phyloP scores from a whole-genome alignment of 495 filamentous ascomycete genomes.

The Annulohypoxylon maeteangense region DNA sequence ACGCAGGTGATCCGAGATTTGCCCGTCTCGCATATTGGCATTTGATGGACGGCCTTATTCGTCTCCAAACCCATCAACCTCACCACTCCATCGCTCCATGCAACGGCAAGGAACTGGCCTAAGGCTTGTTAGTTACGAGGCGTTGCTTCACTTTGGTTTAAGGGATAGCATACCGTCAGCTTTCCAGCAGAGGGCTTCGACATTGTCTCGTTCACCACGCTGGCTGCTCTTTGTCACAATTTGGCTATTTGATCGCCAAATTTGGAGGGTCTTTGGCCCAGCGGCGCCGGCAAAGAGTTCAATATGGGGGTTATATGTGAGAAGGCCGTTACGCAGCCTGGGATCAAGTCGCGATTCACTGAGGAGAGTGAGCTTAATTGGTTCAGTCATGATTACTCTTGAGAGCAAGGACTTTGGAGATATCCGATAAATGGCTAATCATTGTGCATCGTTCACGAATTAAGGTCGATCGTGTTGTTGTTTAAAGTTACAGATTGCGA shows the following conservation, averaged over 20 bases:
- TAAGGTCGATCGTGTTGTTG: neutral
- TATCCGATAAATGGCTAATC: slow-evolving; percentile 15
- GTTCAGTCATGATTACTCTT: slow-evolving; percentile 43
- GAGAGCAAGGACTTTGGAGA: slow-evolving; percentile 12
- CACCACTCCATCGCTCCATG: slow-evolving; percentile 76
- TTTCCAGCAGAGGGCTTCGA: slow-evolving; percentile 76
- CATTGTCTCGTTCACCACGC: slow-evolving; percentile 61
- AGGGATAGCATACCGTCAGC: slow-evolving; percentile 69
- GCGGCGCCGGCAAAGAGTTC: slow-evolving; percentile 80
- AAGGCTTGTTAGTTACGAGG: slow-evolving; percentile 28
- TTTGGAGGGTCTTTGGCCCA: slow-evolving; percentile 76
- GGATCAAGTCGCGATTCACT: slow-evolving; percentile 58
- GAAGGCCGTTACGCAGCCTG: slow-evolving; percentile 52
- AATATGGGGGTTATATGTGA: slow-evolving; percentile 84
- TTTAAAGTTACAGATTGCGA: neutral
- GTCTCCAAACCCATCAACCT: slow-evolving; percentile 79
- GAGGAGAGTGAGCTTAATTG: slow-evolving; percentile 51
- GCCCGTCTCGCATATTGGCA: slow-evolving; percentile 56
- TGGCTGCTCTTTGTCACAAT: slow-evolving; percentile 60
- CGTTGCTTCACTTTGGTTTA: neutral
- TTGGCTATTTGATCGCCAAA: slow-evolving; percentile 62
- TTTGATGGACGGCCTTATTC: slow-evolving; percentile 80
- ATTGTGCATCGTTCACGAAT: slow-evolving; percentile 22
- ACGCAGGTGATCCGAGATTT: slow-evolving; percentile 68
- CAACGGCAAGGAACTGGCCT: slow-evolving; percentile 81